Evolutionary conservation across 495 filamentous ascomycete genomes (phyloP), one percentile per base, ranked within the genome.

Genomic region (Tuber indicum): DNA sequence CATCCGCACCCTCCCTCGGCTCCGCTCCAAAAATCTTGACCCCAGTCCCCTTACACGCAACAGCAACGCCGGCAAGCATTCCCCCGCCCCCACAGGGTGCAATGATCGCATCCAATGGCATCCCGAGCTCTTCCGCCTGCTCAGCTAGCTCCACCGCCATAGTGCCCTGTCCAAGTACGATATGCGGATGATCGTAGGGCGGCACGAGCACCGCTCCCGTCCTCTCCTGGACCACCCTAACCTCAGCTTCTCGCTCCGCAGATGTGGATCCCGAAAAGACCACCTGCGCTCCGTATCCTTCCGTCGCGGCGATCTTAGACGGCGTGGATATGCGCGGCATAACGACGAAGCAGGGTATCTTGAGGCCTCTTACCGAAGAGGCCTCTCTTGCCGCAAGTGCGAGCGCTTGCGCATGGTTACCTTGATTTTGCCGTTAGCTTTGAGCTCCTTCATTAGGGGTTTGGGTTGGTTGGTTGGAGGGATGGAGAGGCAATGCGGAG

Each of bases 331-430:
- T 96, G 6, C 84, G 79, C 0, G 96, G 96, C 96, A 99, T 99
- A 66, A 98, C 90, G 79, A 99, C 92, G 85, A 93, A 87, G 0
- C 93, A 92, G 1, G 90, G 90, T 78, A 92, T 86, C 23, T 85
- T 79, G 77, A 89, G 86, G 44, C 81, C 81, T 21, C 77, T 78
- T 3, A 26, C 6, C 23, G 87, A 85, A 66, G 77, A 80, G 78
- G 86, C 85, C 16, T 88, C 90, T 26, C 86, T 88, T 10, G 96
- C 93, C 0, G 96, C 96, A 52, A 98, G 90, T 6, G 96, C 90
- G 75, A 98, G 91, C 32, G 96, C 96, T 88, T 97, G 94, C 0
- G 96, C 96, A 85, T 99, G 96, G 86, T 99, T 98, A 43, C 95
- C 94, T 93, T 66, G 26, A 26, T 36, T 66, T 36, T 1, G 3